These are phyloP conservation scores for Xylaria sp. DNA, from an alignment of 2,329 filamentous ascomycete species.

Conservation along the genomic window DNA sequence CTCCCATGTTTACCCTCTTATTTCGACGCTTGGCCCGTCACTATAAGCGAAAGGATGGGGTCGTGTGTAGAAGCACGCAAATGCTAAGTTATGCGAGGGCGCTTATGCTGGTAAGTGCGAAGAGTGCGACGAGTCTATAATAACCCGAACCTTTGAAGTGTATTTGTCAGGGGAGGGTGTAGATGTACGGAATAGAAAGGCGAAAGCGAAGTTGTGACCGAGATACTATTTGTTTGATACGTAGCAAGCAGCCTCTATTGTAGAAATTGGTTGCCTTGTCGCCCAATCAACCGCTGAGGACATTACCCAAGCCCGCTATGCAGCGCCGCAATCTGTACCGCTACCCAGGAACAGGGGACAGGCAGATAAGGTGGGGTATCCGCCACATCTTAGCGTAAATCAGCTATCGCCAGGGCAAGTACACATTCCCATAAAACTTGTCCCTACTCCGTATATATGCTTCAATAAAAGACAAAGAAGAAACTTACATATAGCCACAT, in stretches of 20 bases:
- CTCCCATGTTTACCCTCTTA: slow-evolving; percentile 37
- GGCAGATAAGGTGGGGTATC: not conserved
- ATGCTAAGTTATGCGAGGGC: not conserved
- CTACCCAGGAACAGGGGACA: not conserved
- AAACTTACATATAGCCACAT: no score
- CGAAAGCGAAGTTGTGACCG: slow-evolving; percentile 2
- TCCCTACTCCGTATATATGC: not conserved
- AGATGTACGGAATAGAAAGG: not conserved
- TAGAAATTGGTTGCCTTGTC: slow-evolving; percentile 19
- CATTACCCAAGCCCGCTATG: not conserved
- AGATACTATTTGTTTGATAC: slow-evolving; percentile 25
- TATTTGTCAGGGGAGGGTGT: slow-evolving; percentile 2
- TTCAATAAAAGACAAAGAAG: not conserved
- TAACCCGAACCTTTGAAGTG: slow-evolving; percentile 1
- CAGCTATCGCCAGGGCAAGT: not conserved
- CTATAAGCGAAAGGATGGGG: not conserved
- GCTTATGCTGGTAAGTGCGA: slow-evolving; percentile 11
- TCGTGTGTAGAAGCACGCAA: not conserved
- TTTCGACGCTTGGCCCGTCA: not conserved
- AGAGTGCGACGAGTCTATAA: not conserved
- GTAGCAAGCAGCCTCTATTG: slow-evolving; percentile 9
- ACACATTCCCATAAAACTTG: not conserved
- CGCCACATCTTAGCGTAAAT: not conserved
- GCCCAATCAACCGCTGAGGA: slow-evolving; percentile 26
- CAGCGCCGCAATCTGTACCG: not conserved